A percentile compares a stretch with the other conserved stretches of the same genome.
Conservation (phyloP, 2,329 filamentous ascomycete genomes). For the Purpureocillium takamizusanense region DNA sequence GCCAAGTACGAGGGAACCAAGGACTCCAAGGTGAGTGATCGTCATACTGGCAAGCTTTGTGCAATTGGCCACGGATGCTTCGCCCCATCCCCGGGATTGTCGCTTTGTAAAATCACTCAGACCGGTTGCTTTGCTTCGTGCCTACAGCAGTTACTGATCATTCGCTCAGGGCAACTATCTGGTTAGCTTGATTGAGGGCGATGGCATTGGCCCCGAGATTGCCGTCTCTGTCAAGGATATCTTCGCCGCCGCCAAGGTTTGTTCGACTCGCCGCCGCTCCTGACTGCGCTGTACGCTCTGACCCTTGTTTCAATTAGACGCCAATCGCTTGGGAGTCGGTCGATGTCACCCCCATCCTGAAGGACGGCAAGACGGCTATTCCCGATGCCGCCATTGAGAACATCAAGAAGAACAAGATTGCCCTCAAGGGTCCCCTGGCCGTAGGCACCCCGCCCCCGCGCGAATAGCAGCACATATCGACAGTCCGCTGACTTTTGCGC, state of each 20-base stretch:
- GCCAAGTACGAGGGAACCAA: slow-evolving; percentile 92
- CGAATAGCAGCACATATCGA: background rate
- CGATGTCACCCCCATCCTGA: slow-evolving; percentile 87
- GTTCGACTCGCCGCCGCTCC: slow-evolving; percentile 14
- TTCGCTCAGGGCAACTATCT: slow-evolving; percentile 75
- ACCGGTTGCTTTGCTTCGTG: slow-evolving; percentile 6
- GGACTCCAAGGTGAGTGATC: slow-evolving; percentile 66
- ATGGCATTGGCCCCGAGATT: slow-evolving; percentile 97
- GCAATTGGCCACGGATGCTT: background rate
- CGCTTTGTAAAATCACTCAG: slow-evolving; percentile 32
- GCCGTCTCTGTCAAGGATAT: slow-evolving; percentile 98
- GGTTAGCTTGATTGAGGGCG: slow-evolving; percentile 96
- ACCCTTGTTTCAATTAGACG: slow-evolving; percentile 38
- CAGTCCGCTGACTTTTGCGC: background rate
- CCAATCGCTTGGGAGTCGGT: slow-evolving; percentile 96
- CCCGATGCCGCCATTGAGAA: slow-evolving; percentile 87
- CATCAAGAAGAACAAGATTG: slow-evolving; percentile 92
- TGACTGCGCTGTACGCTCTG: background rate
- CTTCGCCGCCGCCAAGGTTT: slow-evolving; percentile 86
- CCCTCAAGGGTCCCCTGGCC: slow-evolving; percentile 94
- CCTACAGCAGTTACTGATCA: slow-evolving; percentile 15
- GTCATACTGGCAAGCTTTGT: background rate
- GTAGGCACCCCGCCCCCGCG: slow-evolving; percentile 39
- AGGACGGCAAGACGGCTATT: slow-evolving; percentile 93
- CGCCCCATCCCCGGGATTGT: background rate